These are phyloP conservation scores for Sphenostylis stenocarpa DNA, from an alignment of 306 rosid species.

Conservation along the genomic window DNA sequence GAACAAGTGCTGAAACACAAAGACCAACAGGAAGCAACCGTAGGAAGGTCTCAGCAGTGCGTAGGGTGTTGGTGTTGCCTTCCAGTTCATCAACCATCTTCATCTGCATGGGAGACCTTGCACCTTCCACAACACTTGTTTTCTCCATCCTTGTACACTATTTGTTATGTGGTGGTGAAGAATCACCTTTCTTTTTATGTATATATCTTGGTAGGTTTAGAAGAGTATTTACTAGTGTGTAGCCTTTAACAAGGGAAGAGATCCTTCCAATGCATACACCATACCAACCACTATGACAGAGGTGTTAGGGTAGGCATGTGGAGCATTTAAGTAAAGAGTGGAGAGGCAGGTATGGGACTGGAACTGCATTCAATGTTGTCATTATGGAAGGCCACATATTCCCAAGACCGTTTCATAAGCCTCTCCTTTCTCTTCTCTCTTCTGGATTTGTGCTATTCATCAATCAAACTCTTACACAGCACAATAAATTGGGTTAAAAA, in stretches of 20 bases:
- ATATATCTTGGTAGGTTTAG: neutral
- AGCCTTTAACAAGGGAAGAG: neutral
- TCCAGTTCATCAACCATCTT: constrained; percentile 27
- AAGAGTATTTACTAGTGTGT: neutral
- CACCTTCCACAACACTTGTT: neutral
- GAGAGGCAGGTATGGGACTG: constrained; percentile 22
- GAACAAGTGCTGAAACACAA: constrained; percentile 71
- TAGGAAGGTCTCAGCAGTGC: constrained; percentile 70
- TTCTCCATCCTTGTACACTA: constrained; percentile 22
- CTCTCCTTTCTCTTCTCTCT: neutral
- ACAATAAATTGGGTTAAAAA: no score
- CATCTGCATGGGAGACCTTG: constrained; percentile 40
- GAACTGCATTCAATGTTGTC: constrained; percentile 38
- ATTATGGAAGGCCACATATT: constrained; percentile 34
- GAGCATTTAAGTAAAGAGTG: constrained; percentile 6
- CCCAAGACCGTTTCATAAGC: neutral
- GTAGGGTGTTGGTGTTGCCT: constrained; percentile 34
- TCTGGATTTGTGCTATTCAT: no score
- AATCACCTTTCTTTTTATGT: neutral
- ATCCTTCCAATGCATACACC: neutral
- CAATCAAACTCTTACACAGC: no score
- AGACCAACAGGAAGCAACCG: constrained; percentile 75
- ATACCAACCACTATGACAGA: neutral
- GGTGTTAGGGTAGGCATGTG: neutral
- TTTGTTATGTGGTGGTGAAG: no score